Evolutionary conservation across 1,284 basidiomycete genomes (phyloP), one percentile per base, ranked within the genome.

Genomic region (Papiliotrema flavescens): DNA sequence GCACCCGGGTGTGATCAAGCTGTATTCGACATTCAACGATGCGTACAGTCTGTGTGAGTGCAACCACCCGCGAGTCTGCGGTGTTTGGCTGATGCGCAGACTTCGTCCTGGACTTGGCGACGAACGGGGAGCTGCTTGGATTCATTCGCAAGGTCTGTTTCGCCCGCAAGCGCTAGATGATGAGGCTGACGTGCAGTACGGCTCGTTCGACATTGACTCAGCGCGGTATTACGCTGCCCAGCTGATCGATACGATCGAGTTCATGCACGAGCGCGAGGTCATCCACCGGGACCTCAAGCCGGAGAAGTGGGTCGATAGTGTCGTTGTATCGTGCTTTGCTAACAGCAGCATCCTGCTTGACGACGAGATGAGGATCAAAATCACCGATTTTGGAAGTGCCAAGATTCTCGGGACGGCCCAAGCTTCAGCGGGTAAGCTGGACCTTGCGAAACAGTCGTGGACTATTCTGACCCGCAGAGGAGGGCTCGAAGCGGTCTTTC

Each of bases 341-440:
- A 35, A 14, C 11, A 22, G 19, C 54, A 82, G 81, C 74, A 82
- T 98, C 41, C 80, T 99, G 15, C 81, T 98, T 40, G 91, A 94
- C 66, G 83, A 84, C 47, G 82, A 86, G 20, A 89, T 86, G 78
- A 84, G 91, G 49, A 84, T 97, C 74, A 97, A 95, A 76, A 84
- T 99, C 20, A 91, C 94, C 26, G 96, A 99, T 76, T 98, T 98
- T 76, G 96, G 96, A 11, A 96, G 92, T 19, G 93, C 91, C 34
- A 95, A 95, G 78, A 81, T 95, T 61, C 79, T 93, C 47, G 35
- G 40, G 2, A 54, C 57, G 41, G 60, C 56, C 8, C 23, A 8
- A 58, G 66, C 80, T 72, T 45, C 50, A 50, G 37, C 19, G 37
- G 48, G 51, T 26, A 47, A 32, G 50, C 17, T 45, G 45, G 45